Conservation (phyloP, 2,329 filamentous ascomycete genomes). For the Alternaria sp. region DNA sequence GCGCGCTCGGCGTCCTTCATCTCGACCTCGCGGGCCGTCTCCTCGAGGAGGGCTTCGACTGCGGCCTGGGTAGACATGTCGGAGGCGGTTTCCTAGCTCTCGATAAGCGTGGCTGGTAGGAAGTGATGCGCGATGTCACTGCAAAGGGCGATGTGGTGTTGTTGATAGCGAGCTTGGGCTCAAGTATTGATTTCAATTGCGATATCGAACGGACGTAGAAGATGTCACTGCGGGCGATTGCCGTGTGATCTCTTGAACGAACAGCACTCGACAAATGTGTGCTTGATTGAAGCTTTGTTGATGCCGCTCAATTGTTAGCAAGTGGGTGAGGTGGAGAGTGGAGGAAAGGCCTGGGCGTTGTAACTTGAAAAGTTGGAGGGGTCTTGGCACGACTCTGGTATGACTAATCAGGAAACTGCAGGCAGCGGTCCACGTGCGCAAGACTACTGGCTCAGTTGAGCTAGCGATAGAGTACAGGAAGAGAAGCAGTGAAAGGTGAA, state of each 20-base stretch:
- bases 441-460: too few relatives aligned
- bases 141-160: constrained; percentile 31
- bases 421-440: constrained; percentile 1
- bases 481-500: background rate
- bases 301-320: constrained; percentile 21
- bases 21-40: constrained; percentile 36
- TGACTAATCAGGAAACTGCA: constrained; percentile 8
- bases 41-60: constrained; percentile 90
- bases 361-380: constrained; percentile 18
- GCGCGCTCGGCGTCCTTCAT: constrained; percentile 27
- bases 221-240: constrained; percentile 24
- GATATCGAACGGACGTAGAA: constrained; percentile 27
- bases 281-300: constrained; percentile 28
- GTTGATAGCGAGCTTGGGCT: constrained; percentile 31
- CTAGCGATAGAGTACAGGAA: background rate
- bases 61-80: constrained; percentile 64
- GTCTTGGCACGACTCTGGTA: constrained; percentile 14
- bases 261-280: constrained; percentile 24
- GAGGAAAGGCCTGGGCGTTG: constrained; percentile 10
- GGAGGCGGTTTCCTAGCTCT: constrained; percentile 31
- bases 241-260: constrained; percentile 25
- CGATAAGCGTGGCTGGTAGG: constrained; percentile 36
- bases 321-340: constrained; percentile 21
- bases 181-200: constrained; percentile 34
- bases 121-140: constrained; percentile 36